Base-by-base conservation (phyloP, 1,284 basidiomycete species). In the Boletellus sp. region DNA sequence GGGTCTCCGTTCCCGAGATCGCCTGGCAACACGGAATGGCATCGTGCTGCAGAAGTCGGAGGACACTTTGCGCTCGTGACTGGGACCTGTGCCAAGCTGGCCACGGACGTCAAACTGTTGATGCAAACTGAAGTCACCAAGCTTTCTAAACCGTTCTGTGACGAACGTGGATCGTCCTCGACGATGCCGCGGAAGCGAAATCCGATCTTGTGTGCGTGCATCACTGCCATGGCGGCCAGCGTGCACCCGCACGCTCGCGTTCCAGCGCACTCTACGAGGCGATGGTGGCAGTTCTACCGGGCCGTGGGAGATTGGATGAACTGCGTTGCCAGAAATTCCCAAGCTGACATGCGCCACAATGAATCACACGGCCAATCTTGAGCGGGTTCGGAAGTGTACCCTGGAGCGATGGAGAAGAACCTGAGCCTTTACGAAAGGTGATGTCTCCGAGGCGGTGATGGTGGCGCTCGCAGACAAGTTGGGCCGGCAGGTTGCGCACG, bases 141-240 rank as follows among this genome's bases (percentile, higher is more conserved):
- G 42, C 58, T 73, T 14, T 69, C 67, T 2, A 70, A 74, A 45
- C 70, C 72, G 1, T 73, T 66, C 38, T 60, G 69, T 30, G 52
- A 64, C 13, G 62, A 73, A 40, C 69, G 70, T 17, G 70, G 72
- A 1, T 72, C 69, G 4, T 74, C 70, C 42, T 72, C 69, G 47
- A 74, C 71, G 20, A 74, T 73, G 73, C 71, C 69, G 19, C 73
- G 74, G 45, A 75, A 74, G 45, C 63, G 73, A 20, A 74, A 74
- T 41, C 71, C 70, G 0, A 69, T 73, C 32, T 68, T 65, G 4
- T 66, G 69, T 38, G 71, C 63, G 0, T 75, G 74, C 49, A 69
- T 73, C 45, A 68, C 67, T 1, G 67, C 70, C 6, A 69, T 73
- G 62, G 54, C 66, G 17, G 60, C 65, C 20, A 70, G 66, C 8